phyloP scores from a whole-genome alignment of 2,329 filamentous ascomycete species.

The Tolypocladium ovalisporum region DNA sequence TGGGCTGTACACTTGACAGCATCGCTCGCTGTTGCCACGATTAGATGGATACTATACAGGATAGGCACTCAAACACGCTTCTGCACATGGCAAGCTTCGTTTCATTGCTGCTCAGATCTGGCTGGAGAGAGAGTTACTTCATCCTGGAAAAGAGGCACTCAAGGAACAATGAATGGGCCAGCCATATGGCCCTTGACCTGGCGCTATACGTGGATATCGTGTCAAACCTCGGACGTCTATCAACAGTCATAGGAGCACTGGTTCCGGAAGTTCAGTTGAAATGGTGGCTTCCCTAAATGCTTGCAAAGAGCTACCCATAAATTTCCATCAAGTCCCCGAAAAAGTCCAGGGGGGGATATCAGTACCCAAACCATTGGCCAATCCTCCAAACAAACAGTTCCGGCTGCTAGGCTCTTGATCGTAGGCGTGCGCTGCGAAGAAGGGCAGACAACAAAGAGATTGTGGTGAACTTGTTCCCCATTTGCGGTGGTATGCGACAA shows the following conservation, averaged over 20 bases:
- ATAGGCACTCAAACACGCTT: no score
- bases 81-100: neutral
- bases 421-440: neutral
- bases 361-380: neutral
- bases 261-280: neutral
- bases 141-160: neutral
- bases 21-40: neutral
- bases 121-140: no score
- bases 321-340: neutral
- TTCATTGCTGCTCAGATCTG: neutral
- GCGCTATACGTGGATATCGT: neutral
- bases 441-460: neutral
- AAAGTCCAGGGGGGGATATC: neutral
- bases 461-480: neutral
- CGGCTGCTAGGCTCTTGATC: neutral
- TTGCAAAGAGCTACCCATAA: neutral
- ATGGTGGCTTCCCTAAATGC: neutral
- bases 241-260: neutral
- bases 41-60: neutral
- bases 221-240: neutral
- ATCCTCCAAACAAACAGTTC: neutral
- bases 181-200: neutral
- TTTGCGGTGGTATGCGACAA: neutral
- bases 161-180: neutral
- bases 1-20: neutral